Base-by-base conservation (phyloP, 495 filamentous ascomycete genomes). In the Astrocystis sublimbata region DNA sequence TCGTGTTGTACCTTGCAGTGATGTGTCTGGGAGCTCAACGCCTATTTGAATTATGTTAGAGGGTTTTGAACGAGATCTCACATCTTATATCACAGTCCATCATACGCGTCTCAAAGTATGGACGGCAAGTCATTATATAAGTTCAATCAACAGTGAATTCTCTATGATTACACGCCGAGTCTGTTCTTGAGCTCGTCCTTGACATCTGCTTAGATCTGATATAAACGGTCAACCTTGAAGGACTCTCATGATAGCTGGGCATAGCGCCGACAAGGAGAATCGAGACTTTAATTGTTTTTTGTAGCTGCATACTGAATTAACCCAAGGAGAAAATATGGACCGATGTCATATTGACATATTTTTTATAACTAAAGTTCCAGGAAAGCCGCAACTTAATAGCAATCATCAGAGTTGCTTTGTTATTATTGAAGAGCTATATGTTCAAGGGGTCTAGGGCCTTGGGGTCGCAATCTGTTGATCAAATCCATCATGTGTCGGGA, bases 371-470 rank as follows among this genome's bases (percentile, higher is more conserved):
- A n/a, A n/a, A n/a, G 2, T 6, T 41, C n/a, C 23, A 13, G 7
- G 21, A 40, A 5, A 2, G 33, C 9, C 21, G 10, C 28, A 26
- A 36, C 9, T 23, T 54, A 23, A 38, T 28, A 26, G 28, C 40
- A 17, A 53, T 55, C 33, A 54, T 55, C n/a, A 41, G 41, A 4
- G 35, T 55, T n/a, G 23, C 45, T 54, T 61, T 42, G 31, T 31
- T 19, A 33, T 61, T 26, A 46, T 33, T 3, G 33, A 49, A 26
- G 54, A 21, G 8, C 47, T 28, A 8, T 23, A 8, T 50, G 31
- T 50, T 24, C 33, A 42, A 23, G 43, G 26, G 41, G 43, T 57
- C 8, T 30, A 24, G 35, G 53, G 15, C 31, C 31, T 15, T 38
- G 10, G 1, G 49, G 23, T 28, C 10, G 26, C 41, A 31, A 55